Evolutionary conservation across 495 filamentous ascomycete genomes (phyloP).

Genomic region (Lasiosphaeris hirsuta): DNA sequence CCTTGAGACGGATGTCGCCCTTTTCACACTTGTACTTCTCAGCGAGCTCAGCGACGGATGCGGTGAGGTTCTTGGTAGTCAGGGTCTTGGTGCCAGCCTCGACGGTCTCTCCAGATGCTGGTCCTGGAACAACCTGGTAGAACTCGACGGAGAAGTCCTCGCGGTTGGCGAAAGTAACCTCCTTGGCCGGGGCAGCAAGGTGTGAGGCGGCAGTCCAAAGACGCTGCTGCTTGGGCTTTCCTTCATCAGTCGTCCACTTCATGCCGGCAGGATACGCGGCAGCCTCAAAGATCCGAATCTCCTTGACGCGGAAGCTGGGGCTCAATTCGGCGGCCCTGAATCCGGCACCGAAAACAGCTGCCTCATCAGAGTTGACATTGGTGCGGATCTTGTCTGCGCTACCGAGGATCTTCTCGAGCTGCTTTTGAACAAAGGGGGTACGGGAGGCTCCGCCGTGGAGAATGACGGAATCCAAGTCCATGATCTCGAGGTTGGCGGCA

Average conservation of each 20-base stretch:
- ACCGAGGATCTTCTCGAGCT: conserved; percentile 73
- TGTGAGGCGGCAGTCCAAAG: conserved; percentile 78
- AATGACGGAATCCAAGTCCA: conserved; percentile 84
- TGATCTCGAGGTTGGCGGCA: conserved; percentile 65
- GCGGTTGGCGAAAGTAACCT: conserved; percentile 80
- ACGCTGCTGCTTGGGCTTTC: conserved; percentile 53
- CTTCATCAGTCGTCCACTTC: conserved; percentile 68
- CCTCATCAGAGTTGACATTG: conserved; percentile 96
- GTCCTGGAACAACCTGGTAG: conserved; percentile 62
- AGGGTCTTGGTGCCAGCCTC: conserved; percentile 51
- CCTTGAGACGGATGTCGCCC: conserved; percentile 74
- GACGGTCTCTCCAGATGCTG: conserved; percentile 32
- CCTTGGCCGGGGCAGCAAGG: conserved; percentile 72
- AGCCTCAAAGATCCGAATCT: conserved; percentile 76
- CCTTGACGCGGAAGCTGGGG: conserved; percentile 94
- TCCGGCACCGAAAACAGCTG: conserved; percentile 93
- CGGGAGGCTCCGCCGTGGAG: conserved; percentile 87
- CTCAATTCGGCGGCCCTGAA: conserved; percentile 90
- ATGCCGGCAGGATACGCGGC: conserved; percentile 69
- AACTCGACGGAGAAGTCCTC: conserved; percentile 82
- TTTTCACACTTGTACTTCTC: conserved; percentile 71
- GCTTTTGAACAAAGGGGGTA: conserved; percentile 90
- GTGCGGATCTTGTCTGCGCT: conserved; percentile 74
- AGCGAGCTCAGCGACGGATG: conserved; percentile 68
- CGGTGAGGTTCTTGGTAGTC: conserved; percentile 79